Base-by-base conservation (phyloP, 768 basidiomycete genomes). In the Suillus hirtellus region DNA sequence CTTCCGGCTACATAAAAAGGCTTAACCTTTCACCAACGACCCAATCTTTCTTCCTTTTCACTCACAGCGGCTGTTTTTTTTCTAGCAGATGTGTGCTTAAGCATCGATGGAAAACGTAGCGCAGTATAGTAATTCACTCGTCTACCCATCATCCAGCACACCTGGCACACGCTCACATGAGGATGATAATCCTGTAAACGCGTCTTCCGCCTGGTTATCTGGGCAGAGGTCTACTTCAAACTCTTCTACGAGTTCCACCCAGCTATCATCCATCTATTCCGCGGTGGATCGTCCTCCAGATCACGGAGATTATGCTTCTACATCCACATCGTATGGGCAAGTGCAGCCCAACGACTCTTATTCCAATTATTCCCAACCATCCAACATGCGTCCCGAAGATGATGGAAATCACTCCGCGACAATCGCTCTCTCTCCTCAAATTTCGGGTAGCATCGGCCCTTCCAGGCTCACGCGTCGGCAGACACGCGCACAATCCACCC, bases 361-460 rank as follows among this genome's bases (percentile, higher is more conserved):
- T 64, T 37, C 66, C 58, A 44, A 68, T 55, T 73, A 71, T 64
- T 68, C 71, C 0, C 72, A 77, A 58, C 72, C 73, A 0, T 72
- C 72, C 14, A 67, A 71, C 17, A 60, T 76, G 15, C 75, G 73
- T 52, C 64, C 66, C 21, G 71, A 72, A 64, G 70, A 75, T 11
- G 66, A 67, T 66, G 67, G 72, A 50, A 71, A 69, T 53, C 64
- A 70, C 62, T 60, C 69, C 61, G 61, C 60, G 62, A 58, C 66
- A 47, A 63, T 76, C 64, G 56, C 64, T 27, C 77, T 81, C 58
- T 63, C 69, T 43, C 61, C 73, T 3, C 84, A 84, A 73, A 75
- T 84, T 44, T 76, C 82, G 14, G 75, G 83, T 37, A 84, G 79
- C 74, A 80, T 84, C 65, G 86, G 85, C 0, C 85, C 86, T 54